These are phyloP conservation scores for Nemania bipapillata DNA, from an alignment of 2,329 filamentous ascomycete genomes.

Conservation along the genomic window DNA sequence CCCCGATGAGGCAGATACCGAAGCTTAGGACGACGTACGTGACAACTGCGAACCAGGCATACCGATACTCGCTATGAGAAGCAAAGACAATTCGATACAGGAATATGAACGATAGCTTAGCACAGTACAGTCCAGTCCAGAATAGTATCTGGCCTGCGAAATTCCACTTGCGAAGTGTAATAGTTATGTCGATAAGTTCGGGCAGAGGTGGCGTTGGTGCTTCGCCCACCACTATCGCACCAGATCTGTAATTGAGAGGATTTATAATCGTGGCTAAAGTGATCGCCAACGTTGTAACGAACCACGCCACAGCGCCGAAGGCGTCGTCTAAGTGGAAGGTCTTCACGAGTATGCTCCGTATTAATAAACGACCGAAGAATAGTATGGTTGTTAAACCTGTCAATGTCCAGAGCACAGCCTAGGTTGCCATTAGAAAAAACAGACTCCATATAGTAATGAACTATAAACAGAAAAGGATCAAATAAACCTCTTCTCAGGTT, in stretches of 20 bases:
- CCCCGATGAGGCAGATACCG: slow-evolving; percentile 36
- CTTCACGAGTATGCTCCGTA: slow-evolving; percentile 36
- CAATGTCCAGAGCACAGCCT: slow-evolving; percentile 39
- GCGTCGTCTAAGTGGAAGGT: slow-evolving; percentile 39
- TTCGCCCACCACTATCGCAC: slow-evolving; percentile 37
- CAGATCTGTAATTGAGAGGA: slow-evolving; percentile 33
- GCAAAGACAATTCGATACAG: slow-evolving; percentile 33
- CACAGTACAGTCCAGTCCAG: slow-evolving; percentile 36
- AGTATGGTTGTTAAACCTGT: slow-evolving; percentile 32
- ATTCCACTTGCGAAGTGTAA: slow-evolving; percentile 35
- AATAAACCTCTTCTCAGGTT: too few species aligned
- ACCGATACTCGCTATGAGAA: not conserved
- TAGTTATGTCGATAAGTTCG: slow-evolving; percentile 29
- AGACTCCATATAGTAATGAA: not conserved
- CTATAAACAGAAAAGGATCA: not conserved
- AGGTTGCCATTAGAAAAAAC: not conserved
- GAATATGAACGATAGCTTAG: slow-evolving; percentile 42
- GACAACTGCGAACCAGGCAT: slow-evolving; percentile 22
- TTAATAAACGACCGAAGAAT: slow-evolving; percentile 35
- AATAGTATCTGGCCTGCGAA: slow-evolving; percentile 31
- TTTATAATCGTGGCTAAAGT: slow-evolving; percentile 28
- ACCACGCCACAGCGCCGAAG: slow-evolving; percentile 36
- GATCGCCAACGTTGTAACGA: slow-evolving; percentile 26
- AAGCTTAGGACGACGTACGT: slow-evolving; percentile 38
- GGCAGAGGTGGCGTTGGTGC: slow-evolving; percentile 12